A percentile compares a stretch with the other conserved stretches of the same genome.
Evolutionary conservation across 2,329 filamentous ascomycete genomes (phyloP).

Genomic region (Colletotrichum magnum): DNA sequence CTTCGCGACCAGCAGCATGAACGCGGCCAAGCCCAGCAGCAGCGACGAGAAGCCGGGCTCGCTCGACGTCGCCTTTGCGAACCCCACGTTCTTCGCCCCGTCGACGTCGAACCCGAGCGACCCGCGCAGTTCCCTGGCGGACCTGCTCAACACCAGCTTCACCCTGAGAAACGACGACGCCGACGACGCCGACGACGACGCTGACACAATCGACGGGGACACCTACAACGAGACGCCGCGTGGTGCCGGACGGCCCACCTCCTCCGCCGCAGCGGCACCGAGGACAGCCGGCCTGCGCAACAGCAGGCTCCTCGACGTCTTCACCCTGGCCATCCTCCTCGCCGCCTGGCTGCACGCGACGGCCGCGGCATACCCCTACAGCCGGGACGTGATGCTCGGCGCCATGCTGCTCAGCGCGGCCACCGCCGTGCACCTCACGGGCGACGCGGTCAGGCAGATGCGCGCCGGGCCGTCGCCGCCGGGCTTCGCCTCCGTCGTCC

Average conservation of each 20-base stretch:
- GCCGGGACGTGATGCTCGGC: conserved; percentile 40
- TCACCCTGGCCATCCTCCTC: conserved; percentile 36
- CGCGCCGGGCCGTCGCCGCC: conserved; percentile 18
- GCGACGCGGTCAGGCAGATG: conserved; percentile 36
- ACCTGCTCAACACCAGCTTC: conserved; percentile 61
- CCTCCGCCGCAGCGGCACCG: not conserved
- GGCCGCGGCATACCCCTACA: conserved; percentile 37
- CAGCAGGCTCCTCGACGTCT: conserved; percentile 38
- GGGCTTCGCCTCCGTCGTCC: not conserved
- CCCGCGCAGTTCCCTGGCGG: conserved; percentile 59
- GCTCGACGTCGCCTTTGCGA: conserved; percentile 64
- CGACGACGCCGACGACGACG: conserved; percentile 45
- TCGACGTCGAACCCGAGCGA: conserved; percentile 51
- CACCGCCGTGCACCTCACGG: conserved; percentile 35
- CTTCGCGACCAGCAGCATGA: conserved; percentile 60
- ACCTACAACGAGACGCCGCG: not conserved
- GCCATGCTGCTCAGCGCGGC: conserved; percentile 39
- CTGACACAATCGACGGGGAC: conserved; percentile 1
- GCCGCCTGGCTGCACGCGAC: conserved; percentile 38
- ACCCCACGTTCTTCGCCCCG: conserved; percentile 73
- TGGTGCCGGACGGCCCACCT: not conserved
- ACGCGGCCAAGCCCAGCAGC: not conserved
- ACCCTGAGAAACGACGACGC: conserved; percentile 52
- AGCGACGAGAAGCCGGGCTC: conserved; percentile 29
- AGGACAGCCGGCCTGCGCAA: conserved; percentile 33